Percentiles rank a stretch among this genome's conserved stretches.
Conservation (phyloP, 2,329 filamentous ascomycete genomes). For the Tolypocladium ophioglossoides region DNA sequence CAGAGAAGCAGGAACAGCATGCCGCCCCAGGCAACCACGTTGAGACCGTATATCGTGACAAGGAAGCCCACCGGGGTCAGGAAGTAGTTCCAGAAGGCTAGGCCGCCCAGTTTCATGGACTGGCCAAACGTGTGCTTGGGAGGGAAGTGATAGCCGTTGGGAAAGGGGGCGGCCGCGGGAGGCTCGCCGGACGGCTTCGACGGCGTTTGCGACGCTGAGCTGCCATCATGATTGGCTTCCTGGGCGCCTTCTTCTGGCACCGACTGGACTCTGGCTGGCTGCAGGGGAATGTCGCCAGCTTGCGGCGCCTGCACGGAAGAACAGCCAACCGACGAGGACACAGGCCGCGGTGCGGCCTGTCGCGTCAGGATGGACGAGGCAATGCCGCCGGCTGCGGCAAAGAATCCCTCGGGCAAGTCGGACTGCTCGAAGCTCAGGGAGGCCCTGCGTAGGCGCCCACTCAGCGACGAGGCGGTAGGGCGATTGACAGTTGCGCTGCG, state of each 20-base stretch:
- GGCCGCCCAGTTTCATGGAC: conserved; percentile 44
- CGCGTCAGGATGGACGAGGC: conserved; percentile 27
- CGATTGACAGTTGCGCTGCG: conserved; percentile 10
- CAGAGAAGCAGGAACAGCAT: conserved; percentile 82
- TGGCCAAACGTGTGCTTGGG: conserved; percentile 50
- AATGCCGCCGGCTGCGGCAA: conserved; percentile 34
- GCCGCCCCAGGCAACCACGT: conserved; percentile 79
- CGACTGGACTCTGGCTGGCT: neutral
- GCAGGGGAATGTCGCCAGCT: neutral
- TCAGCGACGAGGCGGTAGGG: conserved; percentile 18
- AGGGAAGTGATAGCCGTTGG: conserved; percentile 57
- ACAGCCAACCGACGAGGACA: conserved; percentile 8
- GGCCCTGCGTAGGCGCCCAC: conserved; percentile 19
- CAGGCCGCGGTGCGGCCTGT: conserved; percentile 9
- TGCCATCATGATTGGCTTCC: conserved; percentile 4
- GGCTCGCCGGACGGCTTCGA: conserved; percentile 12
- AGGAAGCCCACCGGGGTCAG: conserved; percentile 66
- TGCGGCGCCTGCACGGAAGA: conserved; percentile 3
- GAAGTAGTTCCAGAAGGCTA: conserved; percentile 62
- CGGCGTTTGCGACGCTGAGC: conserved; percentile 10
- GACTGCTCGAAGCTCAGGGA: conserved; percentile 33
- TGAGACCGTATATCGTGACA: conserved; percentile 68
- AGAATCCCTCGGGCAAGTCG: conserved; percentile 34
- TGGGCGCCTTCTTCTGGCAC: neutral
- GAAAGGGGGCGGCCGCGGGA: conserved; percentile 30